Base-by-base conservation (phyloP, 2,329 filamentous ascomycete genomes). In the Aspergillus sergii region DNA sequence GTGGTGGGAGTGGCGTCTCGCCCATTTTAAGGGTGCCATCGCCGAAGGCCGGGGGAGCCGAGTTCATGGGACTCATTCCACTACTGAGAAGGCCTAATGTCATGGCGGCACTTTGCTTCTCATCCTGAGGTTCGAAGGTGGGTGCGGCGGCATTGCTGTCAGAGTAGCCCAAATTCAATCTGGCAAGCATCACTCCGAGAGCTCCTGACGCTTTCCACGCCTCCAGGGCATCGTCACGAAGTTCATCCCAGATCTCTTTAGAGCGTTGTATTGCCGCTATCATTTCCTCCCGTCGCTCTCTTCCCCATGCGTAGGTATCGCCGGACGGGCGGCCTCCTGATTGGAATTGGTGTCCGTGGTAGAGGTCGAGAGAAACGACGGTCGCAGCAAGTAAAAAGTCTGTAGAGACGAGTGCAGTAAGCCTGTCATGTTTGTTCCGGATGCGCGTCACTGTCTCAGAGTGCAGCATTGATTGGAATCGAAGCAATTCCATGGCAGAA, bases 301-400 rank as follows among this genome's bases (percentile, higher is more conserved):
- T 76, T 55, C 77, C 81, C 66, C 84, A 86, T 16, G 80, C 82
- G 66, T 80, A 81, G 5, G 75, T 73, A 62, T 81, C 79, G 34
- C 72, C 76, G 1, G 78, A 76, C 32, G 71, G 69, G 56, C 71
- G 73, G 41, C 73, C 74, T 4, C 74, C 69, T 30, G 69, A 68
- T 32, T 75, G 74, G 19, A 77, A 62, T 62, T 80, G 77, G 43
- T 75, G 65, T 8, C 75, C 75, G 59, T 91, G 90, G 72, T 95
- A 91, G 1, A 97, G 84, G 71, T 97, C 94, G 32, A 96, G 84
- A 59, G 89, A 89, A 4, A 97, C 84, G 51, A 97, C 86, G 85
- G 95, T 96, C 5, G 91, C 92, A 2, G 92, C 92, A 14, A 97
- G 84, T 8, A 96, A 82, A 75, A 96, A 97, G 73, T 97, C 94